Evolutionary conservation across 1,284 basidiomycete species (phyloP).

Genomic region (Ustilago tritici): DNA sequence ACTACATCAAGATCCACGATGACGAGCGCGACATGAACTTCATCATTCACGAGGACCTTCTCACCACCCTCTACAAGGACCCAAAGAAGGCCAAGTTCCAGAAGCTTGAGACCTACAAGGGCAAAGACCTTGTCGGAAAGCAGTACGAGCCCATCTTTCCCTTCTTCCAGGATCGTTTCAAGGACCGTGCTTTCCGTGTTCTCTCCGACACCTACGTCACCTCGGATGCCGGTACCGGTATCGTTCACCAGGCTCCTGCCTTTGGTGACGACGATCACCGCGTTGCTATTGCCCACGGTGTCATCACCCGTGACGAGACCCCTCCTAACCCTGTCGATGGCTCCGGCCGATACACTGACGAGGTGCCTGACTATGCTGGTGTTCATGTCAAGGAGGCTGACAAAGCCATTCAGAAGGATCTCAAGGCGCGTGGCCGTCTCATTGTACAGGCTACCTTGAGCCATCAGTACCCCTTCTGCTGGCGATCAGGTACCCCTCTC

Average conservation of each 20-base stretch:
- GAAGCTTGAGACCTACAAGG: slow-evolving; percentile 84
- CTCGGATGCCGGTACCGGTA: slow-evolving; percentile 92
- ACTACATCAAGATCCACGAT: slow-evolving; percentile 97
- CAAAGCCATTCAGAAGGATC: slow-evolving; percentile 89
- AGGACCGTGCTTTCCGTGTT: slow-evolving; percentile 91
- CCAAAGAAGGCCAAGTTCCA: slow-evolving; percentile 97
- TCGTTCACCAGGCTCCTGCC: slow-evolving; percentile 97
- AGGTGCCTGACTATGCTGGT: slow-evolving; percentile 92
- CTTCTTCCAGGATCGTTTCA: slow-evolving; percentile 94
- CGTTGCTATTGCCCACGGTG: slow-evolving; percentile 84
- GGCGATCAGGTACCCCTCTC: slow-evolving; percentile 92
- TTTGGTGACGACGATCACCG: slow-evolving; percentile 99
- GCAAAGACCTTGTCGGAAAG: slow-evolving; percentile 94
- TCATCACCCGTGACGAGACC: slow-evolving; percentile 86
- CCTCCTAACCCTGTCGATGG: slow-evolving; percentile 97
- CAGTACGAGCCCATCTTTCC: slow-evolving; percentile 95
- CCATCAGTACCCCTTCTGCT: slow-evolving; percentile 97
- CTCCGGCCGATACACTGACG: slow-evolving; percentile 84
- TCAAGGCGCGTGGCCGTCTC: slow-evolving; percentile 88
- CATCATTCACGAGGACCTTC: slow-evolving; percentile 89
- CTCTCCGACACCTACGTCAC: slow-evolving; percentile 94
- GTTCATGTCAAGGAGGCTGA: slow-evolving; percentile 94
- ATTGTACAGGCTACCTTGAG: slow-evolving; percentile 87
- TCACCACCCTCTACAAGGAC: slow-evolving; percentile 94
- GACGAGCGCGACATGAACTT: slow-evolving; percentile 88